phyloP scores from a whole-genome alignment of 164 flowering plant species.

The Aristolochia fimbriata region DNA sequence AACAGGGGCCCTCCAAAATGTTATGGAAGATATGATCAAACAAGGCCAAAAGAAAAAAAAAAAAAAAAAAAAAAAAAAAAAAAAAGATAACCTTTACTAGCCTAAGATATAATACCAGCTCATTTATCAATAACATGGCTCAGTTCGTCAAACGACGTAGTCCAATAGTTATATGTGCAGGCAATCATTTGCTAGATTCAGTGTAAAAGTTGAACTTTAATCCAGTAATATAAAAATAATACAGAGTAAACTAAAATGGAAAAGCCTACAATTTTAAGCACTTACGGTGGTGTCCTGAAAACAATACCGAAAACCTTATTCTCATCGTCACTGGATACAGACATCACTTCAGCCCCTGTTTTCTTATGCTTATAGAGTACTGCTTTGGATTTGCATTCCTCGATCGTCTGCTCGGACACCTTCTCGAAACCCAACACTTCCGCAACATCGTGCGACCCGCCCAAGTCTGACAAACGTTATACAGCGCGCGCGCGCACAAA shows the following conservation, averaged over 20 bases:
- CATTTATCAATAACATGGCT: too few relatives aligned
- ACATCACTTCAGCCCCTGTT: constrained; percentile 90
- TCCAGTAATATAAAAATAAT: too few relatives aligned
- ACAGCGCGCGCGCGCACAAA: not conserved
- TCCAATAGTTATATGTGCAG: too few relatives aligned
- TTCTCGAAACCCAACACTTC: constrained; percentile 79
- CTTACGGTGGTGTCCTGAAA: constrained; percentile 96
- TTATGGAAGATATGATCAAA: too few relatives aligned
- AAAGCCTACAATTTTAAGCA: not conserved
- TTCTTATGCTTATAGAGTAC: constrained; percentile 75
- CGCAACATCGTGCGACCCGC: constrained; percentile 45
- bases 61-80: too few relatives aligned
- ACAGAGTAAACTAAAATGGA: not conserved
- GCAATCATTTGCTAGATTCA: too few relatives aligned
- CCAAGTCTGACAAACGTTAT: constrained; percentile 28
- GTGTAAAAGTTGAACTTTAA: too few relatives aligned
- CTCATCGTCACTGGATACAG: constrained; percentile 87
- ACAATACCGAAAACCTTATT: constrained; percentile 95
- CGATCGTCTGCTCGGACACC: constrained; percentile 70
- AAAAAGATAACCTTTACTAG: too few relatives aligned
- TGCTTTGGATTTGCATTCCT: constrained; percentile 83
- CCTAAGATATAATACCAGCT: too few relatives aligned
- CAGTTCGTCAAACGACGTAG: too few relatives aligned
- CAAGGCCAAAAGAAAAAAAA: too few relatives aligned
- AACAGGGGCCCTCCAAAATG: too few relatives aligned